A percentile compares a stretch with the other conserved stretches of the same genome.
Evolutionary conservation across 345 rosid species (phyloP).

Genomic region (Melaleuca quinquenervia): DNA sequence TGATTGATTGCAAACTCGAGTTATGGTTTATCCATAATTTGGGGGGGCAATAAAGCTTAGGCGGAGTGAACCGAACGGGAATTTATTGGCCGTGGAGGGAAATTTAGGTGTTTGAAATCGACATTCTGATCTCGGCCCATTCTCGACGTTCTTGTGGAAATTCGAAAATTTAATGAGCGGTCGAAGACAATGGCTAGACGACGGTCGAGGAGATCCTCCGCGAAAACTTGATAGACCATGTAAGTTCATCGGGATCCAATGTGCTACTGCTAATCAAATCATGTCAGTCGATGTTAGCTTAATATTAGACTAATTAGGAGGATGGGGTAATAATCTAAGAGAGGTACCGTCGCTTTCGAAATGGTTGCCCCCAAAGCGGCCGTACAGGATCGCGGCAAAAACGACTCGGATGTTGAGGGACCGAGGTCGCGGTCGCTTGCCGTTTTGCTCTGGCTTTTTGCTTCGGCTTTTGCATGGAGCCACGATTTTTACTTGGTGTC

Average conservation of each 20-base stretch:
- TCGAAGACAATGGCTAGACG: background rate
- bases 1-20: background rate
- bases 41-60: background rate
- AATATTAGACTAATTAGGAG: no score
- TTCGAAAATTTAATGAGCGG: background rate
- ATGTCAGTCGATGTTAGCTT: no score
- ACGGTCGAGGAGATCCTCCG: background rate
- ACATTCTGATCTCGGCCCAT: no score
- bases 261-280: background rate
- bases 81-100: background rate
- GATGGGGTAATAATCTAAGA: background rate
- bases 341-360: background rate
- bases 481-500: background rate
- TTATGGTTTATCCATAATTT: background rate
- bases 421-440: background rate
- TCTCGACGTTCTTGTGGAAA: background rate
- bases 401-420: background rate
- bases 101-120: background rate
- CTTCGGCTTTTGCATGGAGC: background rate
- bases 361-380: conserved; percentile 4
- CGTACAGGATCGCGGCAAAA: background rate
- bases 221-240: background rate
- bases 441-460: background rate
- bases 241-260: background rate
- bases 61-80: background rate